Evolutionary conservation across 371 early-diverging fungal genomes (phyloP).

Genomic region (Mucor piriformis): DNA sequence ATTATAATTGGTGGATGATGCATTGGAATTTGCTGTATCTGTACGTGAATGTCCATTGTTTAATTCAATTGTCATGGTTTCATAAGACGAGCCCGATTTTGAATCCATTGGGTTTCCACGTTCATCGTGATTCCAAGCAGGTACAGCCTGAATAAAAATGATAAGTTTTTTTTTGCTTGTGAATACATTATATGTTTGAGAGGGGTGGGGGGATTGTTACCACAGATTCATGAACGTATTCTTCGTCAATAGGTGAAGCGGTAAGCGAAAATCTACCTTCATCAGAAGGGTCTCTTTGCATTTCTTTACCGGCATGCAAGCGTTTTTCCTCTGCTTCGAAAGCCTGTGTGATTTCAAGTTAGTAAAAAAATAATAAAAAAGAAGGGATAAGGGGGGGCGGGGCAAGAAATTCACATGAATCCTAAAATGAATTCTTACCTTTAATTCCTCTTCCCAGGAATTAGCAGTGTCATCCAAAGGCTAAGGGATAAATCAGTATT

Average conservation of each 20-base stretch:
- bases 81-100: neutral
- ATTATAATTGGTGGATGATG: conserved; percentile 22
- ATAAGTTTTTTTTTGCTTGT: neutral
- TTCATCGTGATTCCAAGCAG: conserved; percentile 30
- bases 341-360: conserved; percentile 17
- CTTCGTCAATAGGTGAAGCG: conserved; percentile 30
- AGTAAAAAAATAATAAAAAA: neutral
- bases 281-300: conserved; percentile 35
- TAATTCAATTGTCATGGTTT: neutral
- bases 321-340: conserved; percentile 44
- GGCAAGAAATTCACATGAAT: neutral
- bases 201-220: neutral
- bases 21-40: neutral
- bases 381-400: neutral
- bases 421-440: conserved; percentile 22
- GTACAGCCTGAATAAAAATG: conserved; percentile 29
- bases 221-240: conserved; percentile 24
- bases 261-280: conserved; percentile 39
- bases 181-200: neutral
- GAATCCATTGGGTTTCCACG: neutral
- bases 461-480: conserved; percentile 40
- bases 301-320: conserved; percentile 25
- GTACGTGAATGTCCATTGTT: neutral
- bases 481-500: conserved; percentile 5
- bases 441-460: conserved; percentile 46